Percentiles rank a stretch among this genome's conserved stretches.
phyloP scores from a whole-genome alignment of 2,329 filamentous ascomycete genomes.

The Malbranchea cinnamomea region DNA sequence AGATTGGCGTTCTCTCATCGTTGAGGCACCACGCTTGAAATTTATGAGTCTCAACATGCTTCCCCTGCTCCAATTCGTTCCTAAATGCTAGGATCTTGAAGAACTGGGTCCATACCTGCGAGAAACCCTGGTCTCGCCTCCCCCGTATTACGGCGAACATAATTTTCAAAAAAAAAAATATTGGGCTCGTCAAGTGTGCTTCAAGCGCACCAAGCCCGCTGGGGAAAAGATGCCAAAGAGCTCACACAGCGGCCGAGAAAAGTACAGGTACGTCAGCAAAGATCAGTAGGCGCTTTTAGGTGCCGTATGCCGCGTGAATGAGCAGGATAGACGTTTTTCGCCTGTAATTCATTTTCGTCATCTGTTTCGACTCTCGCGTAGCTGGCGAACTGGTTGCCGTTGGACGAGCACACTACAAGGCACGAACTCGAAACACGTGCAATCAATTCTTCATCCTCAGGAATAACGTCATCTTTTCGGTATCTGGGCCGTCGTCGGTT shows the following conservation, averaged over 20 bases:
- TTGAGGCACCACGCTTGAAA: too few species aligned
- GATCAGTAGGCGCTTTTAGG: not conserved
- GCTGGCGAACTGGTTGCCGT: too few species aligned
- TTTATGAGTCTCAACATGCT: not conserved
- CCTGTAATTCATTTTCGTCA: too few species aligned
- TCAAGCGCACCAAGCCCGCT: constrained; percentile 27
- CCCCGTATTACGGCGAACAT: too few species aligned
- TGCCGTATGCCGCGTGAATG: not conserved
- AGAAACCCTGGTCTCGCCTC: constrained; percentile 5
- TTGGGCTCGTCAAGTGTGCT: constrained; percentile 35
- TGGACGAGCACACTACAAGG: too few species aligned
- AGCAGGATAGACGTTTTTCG: not conserved
- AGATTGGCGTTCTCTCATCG: too few species aligned
- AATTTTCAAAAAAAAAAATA: constrained; percentile 29
- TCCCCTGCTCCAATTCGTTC: constrained; percentile 1
- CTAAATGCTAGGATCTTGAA: constrained; percentile 11
- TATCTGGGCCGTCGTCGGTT: too few species aligned
- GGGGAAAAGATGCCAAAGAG: constrained; percentile 32
- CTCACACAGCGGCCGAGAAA: constrained; percentile 33
- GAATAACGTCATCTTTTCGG: too few species aligned
- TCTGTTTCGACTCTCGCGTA: too few species aligned
- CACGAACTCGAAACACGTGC: too few species aligned
- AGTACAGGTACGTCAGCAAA: constrained; percentile 18
- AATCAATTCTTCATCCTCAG: too few species aligned
- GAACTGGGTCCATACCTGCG: constrained; percentile 9